These are phyloP conservation scores for Scutellaria galericulata DNA, from an alignment of 257 asterid genomes.

Conservation along the genomic window DNA sequence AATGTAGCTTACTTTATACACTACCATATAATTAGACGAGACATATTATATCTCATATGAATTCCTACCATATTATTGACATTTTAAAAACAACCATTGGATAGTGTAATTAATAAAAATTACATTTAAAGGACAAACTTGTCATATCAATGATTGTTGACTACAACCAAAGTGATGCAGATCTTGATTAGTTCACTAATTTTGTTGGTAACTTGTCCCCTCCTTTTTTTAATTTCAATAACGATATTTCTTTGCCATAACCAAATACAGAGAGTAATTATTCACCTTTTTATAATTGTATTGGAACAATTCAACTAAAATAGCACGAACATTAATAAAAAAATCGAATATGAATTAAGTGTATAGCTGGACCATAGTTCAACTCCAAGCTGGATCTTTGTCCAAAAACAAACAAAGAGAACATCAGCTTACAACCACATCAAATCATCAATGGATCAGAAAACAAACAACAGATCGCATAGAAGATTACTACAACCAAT, in stretches of 20 bases:
- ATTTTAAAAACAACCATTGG: no score
- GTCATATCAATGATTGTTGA: no score
- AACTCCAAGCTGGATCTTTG: not conserved
- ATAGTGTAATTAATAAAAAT: no score
- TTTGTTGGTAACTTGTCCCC: no score
- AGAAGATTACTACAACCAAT: conserved; percentile 19
- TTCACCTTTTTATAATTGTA: not conserved
- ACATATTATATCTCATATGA: no score
- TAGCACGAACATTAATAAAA: not conserved
- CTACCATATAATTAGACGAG: no score
- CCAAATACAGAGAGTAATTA: not conserved
- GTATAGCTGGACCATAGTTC: not conserved
- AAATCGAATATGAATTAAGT: not conserved
- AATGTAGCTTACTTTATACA: no score
- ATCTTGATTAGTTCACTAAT: no score
- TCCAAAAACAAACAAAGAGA: not conserved
- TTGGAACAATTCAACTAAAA: not conserved
- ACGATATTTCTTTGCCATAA: not conserved
- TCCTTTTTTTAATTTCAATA: no score
- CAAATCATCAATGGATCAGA: not conserved
- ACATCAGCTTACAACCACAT: not conserved
- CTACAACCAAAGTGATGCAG: no score
- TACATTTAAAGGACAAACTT: no score
- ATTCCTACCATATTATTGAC: no score
- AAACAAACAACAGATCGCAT: conserved; percentile 8